Evolutionary conservation across 2,329 filamentous ascomycete genomes (phyloP), one percentile per base, ranked within the genome.

Genomic region (Alternaria burnsii): DNA sequence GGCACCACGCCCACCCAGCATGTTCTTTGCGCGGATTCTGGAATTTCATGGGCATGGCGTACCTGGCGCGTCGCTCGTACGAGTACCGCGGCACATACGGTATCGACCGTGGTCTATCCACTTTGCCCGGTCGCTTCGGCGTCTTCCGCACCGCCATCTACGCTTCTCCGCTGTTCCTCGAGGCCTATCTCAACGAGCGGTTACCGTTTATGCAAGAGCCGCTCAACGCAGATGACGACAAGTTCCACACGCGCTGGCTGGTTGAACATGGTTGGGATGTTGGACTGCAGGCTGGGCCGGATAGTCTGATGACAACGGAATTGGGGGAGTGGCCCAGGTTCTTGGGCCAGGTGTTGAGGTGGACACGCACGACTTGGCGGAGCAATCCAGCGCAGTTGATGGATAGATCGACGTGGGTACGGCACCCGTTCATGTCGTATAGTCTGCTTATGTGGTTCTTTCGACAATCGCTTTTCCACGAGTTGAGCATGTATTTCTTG

Each of bases 51-150:
- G 55, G 55, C 5, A 52, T 58, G 55, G 52, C 47, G 1, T 58
- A 52, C 28, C 47, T 52, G 9, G 18, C 11, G 18, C 38, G 47
- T 8, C 47, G 55, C 4, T 50, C 38, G 10, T 58, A 41, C 38
- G 55, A 58, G 30, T 52, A 52, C 20, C 38, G 55, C n/a, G 55
- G 36, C 30, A 58, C 55, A n/a, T 52, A n/a, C 24, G 55, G 55
- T 4, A 52, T 52, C n/a, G 55, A 52, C 18, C 18, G 55, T 9
- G 47, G 55, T 4, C 7, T 58, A 0, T 58, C 55, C 3, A 58
- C 48, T 1, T 20, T 58, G 10, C 24, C 48, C 38, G 41, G 55
- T 8, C 26, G 26, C 26, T 28, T 28, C 26, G 26, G 26, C 26
- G 26, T 28, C 26, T 28, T 28, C 26, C 26, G 26, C 26, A 28